These are phyloP conservation scores for Plenodomus biglobosus DNA, from an alignment of 2,329 filamentous ascomycete genomes.

Conservation along the genomic window DNA sequence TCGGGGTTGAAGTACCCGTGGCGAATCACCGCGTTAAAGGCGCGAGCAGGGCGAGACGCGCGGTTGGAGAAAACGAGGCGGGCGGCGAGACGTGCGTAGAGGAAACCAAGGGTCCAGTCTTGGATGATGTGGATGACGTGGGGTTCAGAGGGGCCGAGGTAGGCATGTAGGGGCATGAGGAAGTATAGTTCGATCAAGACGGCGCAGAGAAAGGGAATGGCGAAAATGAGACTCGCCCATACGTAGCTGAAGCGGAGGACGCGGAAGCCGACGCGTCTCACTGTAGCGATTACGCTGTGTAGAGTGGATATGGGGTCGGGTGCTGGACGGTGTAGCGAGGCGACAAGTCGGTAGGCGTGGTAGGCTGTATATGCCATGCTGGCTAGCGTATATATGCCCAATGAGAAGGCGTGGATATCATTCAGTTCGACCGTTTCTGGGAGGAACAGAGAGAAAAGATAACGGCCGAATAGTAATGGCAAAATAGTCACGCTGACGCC, in stretches of 20 bases:
- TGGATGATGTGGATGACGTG: conserved; percentile 87
- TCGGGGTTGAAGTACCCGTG: conserved; percentile 76
- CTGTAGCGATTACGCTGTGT: conserved; percentile 26
- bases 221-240: conserved; percentile 70
- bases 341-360: conserved; percentile 54
- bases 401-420: conserved; percentile 94
- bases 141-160: conserved; percentile 51
- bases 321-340: conserved; percentile 27
- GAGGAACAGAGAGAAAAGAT: conserved; percentile 72
- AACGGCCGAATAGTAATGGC: conserved; percentile 81
- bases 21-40: conserved; percentile 71
- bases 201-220: conserved; percentile 79
- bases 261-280: conserved; percentile 37
- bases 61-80: conserved; percentile 69
- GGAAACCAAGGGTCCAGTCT: conserved; percentile 87
- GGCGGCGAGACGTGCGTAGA: conserved; percentile 81
- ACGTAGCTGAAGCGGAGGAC: conserved; percentile 68
- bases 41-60: conserved; percentile 70
- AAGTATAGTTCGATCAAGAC: conserved; percentile 85
- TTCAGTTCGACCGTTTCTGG: conserved; percentile 70
- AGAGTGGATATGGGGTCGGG: conserved; percentile 37
- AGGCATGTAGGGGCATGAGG: conserved; percentile 82
- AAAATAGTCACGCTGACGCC: conserved; percentile 84
- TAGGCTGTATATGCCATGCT: conserved; percentile 60
- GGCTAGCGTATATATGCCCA: conserved; percentile 81